These are phyloP conservation scores for Leishmania tropica DNA, from an alignment of 208 protist species.

Conservation along the genomic window DNA sequence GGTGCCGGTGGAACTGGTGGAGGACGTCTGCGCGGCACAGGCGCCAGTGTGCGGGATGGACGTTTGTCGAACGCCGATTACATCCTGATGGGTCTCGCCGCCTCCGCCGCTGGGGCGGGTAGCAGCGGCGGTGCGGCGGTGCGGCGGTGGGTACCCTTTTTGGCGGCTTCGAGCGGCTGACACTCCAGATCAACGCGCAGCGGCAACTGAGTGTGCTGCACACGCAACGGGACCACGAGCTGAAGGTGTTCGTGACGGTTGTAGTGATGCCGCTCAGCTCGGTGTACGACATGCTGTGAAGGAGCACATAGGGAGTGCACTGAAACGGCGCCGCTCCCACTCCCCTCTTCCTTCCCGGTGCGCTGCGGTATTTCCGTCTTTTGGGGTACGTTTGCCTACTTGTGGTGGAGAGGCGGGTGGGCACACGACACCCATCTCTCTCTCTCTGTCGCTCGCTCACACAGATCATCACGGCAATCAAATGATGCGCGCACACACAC, in stretches of 20 bases:
- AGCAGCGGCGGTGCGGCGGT: slow-evolving; percentile 13
- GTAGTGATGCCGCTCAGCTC: slow-evolving; percentile 60
- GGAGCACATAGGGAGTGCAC: not conserved
- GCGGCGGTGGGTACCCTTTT: slow-evolving; percentile 14
- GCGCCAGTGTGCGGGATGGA: slow-evolving; percentile 44
- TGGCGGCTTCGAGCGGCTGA: slow-evolving; percentile 75
- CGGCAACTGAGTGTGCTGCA: slow-evolving; percentile 78
- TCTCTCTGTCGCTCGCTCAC: not conserved
- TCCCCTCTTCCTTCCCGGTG: not conserved
- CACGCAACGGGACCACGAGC: slow-evolving; percentile 59
- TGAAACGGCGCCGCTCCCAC: no score
- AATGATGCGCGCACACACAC: not conserved
- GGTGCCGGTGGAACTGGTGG: slow-evolving; percentile 5
- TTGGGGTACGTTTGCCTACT: not conserved
- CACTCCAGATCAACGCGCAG: slow-evolving; percentile 73
- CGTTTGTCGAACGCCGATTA: slow-evolving; percentile 39
- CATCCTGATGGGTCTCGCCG: slow-evolving; percentile 27
- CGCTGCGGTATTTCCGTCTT: not conserved
- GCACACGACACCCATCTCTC: no score
- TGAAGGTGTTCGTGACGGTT: slow-evolving; percentile 71
- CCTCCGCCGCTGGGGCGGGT: slow-evolving; percentile 1
- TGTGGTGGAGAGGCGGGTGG: not conserved
- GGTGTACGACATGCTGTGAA: slow-evolving; percentile 22
- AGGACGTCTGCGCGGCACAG: slow-evolving; percentile 3
- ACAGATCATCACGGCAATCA: not conserved